Conservation (phyloP, 345 rosid species). For the Eucalyptus guilfoylei region DNA sequence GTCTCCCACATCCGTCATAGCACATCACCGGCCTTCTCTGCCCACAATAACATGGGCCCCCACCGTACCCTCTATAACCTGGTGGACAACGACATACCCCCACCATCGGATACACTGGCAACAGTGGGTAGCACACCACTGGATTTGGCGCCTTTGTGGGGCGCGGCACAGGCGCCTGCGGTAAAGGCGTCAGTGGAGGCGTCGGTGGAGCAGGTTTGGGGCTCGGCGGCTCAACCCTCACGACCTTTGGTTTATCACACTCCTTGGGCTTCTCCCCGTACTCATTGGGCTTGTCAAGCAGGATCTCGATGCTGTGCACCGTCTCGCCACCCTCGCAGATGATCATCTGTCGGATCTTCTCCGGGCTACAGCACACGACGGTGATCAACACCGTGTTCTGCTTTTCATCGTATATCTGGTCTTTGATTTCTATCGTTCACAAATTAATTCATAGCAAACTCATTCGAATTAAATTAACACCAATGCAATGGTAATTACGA, state of each 20-base stretch:
- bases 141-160: neutral
- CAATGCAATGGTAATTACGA: neutral
- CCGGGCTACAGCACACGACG: slow-evolving; percentile 75
- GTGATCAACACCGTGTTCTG: slow-evolving; percentile 47
- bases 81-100: neutral
- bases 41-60: neutral
- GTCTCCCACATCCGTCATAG: neutral
- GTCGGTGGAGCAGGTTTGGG: neutral
- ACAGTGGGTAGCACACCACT: neutral
- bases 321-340: neutral
- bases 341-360: slow-evolving; percentile 23
- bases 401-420: slow-evolving; percentile 60
- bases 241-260: neutral
- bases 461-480: neutral
- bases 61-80: neutral
- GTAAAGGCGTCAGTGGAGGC: neutral
- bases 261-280: neutral
- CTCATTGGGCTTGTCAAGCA: slow-evolving; percentile 3
- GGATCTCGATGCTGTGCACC: neutral
- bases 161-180: neutral
- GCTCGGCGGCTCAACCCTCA: accelerated
- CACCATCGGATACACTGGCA: neutral
- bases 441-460: slow-evolving; percentile 5
- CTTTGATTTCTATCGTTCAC: slow-evolving; percentile 57
- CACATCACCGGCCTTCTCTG: neutral